Percentiles rank a stretch among this genome's conserved stretches.
Evolutionary conservation across 2,329 filamentous ascomycete species (phyloP).

Genomic region (Chrysosporium queenslandicum): DNA sequence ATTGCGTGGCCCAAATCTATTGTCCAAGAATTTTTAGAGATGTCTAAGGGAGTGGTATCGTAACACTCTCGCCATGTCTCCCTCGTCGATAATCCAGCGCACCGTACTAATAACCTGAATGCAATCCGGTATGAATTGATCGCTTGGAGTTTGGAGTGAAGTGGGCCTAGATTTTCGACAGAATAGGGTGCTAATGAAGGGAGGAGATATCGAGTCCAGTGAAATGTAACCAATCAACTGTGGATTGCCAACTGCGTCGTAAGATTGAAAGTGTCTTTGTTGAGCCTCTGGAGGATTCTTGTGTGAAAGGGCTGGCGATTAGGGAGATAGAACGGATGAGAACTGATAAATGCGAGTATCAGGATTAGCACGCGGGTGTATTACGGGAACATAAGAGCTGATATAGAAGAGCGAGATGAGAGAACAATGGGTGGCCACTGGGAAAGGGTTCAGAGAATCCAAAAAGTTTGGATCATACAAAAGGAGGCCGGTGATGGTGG

Average conservation of each 20-base stretch:
- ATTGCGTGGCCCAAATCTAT: not conserved
- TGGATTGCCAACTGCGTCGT: not conserved
- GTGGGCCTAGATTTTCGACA: not conserved
- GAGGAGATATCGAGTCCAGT: not conserved
- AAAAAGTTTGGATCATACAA: not conserved
- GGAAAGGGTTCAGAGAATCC: not conserved
- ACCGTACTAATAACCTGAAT: not conserved
- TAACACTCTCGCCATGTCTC: slow-evolving; percentile 2
- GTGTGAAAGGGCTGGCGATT: not conserved
- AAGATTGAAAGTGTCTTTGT: not conserved
- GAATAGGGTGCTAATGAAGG: not conserved
- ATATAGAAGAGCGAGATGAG: not conserved
- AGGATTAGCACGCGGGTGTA: no score
- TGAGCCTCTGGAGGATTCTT: no score
- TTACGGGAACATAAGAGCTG: not conserved
- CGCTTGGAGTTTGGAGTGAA: not conserved
- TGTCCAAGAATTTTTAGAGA: not conserved
- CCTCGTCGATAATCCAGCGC: not conserved
- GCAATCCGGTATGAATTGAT: not conserved
- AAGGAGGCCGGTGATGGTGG: not conserved
- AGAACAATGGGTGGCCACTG: not conserved
- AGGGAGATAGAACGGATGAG: no score
- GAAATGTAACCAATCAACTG: not conserved
- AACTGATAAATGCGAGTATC: not conserved
- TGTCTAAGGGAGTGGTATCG: not conserved